A percentile compares a stretch with the other conserved stretches of the same genome.
Conservation (phyloP, 108 stramenopile species). For the Cyclotella choctawhatcheeana region DNA sequence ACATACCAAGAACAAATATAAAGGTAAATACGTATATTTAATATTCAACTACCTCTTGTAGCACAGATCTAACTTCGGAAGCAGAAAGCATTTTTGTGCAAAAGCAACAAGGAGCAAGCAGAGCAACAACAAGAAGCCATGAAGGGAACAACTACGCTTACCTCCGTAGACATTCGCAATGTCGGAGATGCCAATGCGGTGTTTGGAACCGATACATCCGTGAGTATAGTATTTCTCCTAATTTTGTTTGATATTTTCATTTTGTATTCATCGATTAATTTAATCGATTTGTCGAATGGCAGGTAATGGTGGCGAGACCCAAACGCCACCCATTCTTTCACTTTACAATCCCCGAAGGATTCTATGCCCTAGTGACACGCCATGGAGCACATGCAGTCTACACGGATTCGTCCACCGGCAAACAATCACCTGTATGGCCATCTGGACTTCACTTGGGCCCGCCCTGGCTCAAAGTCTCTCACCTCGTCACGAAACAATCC, state of each 20-base stretch:
- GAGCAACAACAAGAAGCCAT: not conserved
- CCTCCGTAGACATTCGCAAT: slow-evolving; percentile 7
- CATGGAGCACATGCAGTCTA: slow-evolving; percentile 50
- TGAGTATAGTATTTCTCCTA: not conserved
- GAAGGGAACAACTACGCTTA: slow-evolving; percentile 11
- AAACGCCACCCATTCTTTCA: slow-evolving; percentile 29
- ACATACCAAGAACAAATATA: no score
- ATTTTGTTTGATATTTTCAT: not conserved
- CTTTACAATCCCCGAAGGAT: slow-evolving; percentile 65
- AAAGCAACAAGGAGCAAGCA: no score
- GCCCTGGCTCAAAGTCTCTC: slow-evolving; percentile 60
- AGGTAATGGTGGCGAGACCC: slow-evolving; percentile 20
- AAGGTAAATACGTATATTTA: no score
- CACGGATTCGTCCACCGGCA: slow-evolving; percentile 27
- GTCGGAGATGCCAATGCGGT: slow-evolving; percentile 16
- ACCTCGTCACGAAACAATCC: slow-evolving; percentile 54
- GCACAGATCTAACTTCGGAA: no score
- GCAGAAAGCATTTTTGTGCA: no score
- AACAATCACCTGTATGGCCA: slow-evolving; percentile 48
- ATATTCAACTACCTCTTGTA: no score
- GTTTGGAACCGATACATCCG: slow-evolving; percentile 12
- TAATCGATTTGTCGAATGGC: not conserved
- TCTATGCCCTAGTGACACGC: slow-evolving; percentile 60
- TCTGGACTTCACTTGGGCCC: slow-evolving; percentile 52
- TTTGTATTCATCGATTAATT: not conserved